Evolutionary conservation across 1,284 basidiomycete genomes (phyloP), one percentile per base, ranked within the genome.

Genomic region (Austroboletus rostrupii): DNA sequence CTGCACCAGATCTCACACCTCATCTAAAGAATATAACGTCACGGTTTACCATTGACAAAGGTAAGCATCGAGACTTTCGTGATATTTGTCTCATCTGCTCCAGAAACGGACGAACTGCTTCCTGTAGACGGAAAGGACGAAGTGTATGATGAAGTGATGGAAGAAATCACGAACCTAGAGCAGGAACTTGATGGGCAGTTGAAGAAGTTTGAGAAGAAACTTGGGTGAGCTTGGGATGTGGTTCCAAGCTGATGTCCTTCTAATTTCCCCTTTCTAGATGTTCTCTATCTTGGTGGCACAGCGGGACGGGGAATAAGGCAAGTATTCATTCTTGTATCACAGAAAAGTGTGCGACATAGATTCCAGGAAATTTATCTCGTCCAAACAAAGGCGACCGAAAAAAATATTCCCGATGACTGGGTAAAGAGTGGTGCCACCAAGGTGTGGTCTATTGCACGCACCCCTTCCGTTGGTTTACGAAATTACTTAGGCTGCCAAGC

Each of bases 321-420:
- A 19, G 53, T 37, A 55, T 43, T 47, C 38, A 45, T 52, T 16
- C 10, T 11, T 40, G 16, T 33, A 14, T 16, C 17, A 19, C 17
- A 38, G 23, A 43, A 36, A 26, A 35, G 44, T 26, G 40, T 47
- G 49, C 45, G 59, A 16, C n/a, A 21, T 21, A 39, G 21, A 45
- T 40, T 50, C 12, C 55, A 93, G 85, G 92, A 94, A 64, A 93
- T 96, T 41, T 95, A 90, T 66, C 80, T 94, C 31, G 77, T 97
- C 21, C 86, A 95, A 69, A 83, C 88, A 4, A 71, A 79, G 47
- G 71, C 74, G 11, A 68, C 68, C 3, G 72, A 80, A 48, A 77
- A 82, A 53, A 80, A 84, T 53, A 77, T 90, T 8, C 95, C 94
- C 0, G 77, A 79, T 32, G 80, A 85, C 50, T 98, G 95, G 95